A percentile compares a stretch with the other conserved stretches of the same genome.
Evolutionary conservation across 208 protist species (phyloP).

Genomic region (Endotrypanum monterogeii): DNA sequence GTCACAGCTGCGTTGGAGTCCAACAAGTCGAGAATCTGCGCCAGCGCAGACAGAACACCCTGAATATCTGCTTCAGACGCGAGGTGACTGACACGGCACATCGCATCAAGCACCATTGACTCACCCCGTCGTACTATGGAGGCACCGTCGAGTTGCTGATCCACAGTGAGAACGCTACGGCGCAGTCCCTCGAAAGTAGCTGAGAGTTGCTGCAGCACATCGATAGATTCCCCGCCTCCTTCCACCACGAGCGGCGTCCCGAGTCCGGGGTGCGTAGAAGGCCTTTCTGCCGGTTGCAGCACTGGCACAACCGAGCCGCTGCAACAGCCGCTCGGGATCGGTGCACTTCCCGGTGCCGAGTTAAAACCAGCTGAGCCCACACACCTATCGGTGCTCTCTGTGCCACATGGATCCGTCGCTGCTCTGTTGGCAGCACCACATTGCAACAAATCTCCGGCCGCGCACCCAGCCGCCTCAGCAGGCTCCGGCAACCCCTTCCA

Average conservation of each 20-base stretch:
- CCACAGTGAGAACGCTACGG: not conserved
- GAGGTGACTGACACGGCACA: constrained; percentile 11
- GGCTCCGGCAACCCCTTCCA: constrained; percentile 8
- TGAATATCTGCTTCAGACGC: constrained; percentile 29
- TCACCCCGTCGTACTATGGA: constrained; percentile 14
- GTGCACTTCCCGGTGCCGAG: not conserved
- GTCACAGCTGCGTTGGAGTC: constrained; percentile 25
- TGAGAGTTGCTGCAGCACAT: constrained; percentile 26
- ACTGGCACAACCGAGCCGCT: not conserved
- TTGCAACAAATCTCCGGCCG: not conserved
- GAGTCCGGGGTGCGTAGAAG: not conserved
- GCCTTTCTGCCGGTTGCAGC: not conserved
- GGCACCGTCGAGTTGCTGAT: constrained; percentile 8
- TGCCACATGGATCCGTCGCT: not conserved
- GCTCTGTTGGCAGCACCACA: not conserved
- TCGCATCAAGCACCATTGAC: constrained; percentile 19
- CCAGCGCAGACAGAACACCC: constrained; percentile 30
- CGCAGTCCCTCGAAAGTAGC: constrained; percentile 20
- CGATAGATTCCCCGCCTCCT: not conserved
- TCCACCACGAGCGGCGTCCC: not conserved
- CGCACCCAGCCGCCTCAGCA: not conserved
- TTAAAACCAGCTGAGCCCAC: not conserved
- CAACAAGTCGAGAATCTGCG: constrained; percentile 30
- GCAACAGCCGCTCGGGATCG: not conserved
- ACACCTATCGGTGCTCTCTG: not conserved